phyloP scores from a whole-genome alignment of 306 rosid species.

The Glycine tomentella region DNA sequence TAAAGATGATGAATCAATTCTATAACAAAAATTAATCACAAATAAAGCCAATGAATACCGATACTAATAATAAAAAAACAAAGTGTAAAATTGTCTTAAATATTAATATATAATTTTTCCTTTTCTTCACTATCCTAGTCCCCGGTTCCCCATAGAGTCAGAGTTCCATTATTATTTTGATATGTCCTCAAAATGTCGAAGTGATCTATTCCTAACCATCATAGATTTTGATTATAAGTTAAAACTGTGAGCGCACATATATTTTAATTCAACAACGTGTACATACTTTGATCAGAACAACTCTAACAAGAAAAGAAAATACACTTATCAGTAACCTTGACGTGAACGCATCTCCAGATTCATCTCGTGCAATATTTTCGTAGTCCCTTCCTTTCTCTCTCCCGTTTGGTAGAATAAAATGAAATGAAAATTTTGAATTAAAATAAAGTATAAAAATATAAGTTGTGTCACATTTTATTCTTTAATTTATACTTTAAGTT shows the following conservation, averaged over 20 bases:
- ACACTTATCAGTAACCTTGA: neutral
- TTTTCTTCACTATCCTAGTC: neutral
- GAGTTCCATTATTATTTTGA: neutral
- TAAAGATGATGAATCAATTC: too few relatives aligned
- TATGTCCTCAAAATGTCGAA: too few relatives aligned
- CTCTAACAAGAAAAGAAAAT: neutral
- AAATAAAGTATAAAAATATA: too few relatives aligned
- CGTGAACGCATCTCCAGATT: neutral
- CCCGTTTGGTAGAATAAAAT: too few relatives aligned
- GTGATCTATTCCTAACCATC: neutral
- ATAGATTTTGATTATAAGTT: neutral
- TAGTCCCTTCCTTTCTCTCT: conserved; percentile 36
- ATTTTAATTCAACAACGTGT: neutral
- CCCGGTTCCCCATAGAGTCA: neutral
- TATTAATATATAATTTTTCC: too few relatives aligned
- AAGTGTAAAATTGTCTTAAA: neutral
- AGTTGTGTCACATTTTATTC: too few relatives aligned
- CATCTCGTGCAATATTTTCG: conserved; percentile 30
- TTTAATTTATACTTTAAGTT: too few relatives aligned
- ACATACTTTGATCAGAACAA: neutral
- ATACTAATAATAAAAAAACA: too few relatives aligned
- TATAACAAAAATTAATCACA: too few relatives aligned
- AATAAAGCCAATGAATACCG: too few relatives aligned
- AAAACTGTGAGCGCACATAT: conserved; percentile 31
- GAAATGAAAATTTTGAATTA: too few relatives aligned